A percentile compares a stretch with the other conserved stretches of the same genome.
These are phyloP conservation scores for Termitomyces sp. DNA, from an alignment of 768 basidiomycete species.

Conservation along the genomic window DNA sequence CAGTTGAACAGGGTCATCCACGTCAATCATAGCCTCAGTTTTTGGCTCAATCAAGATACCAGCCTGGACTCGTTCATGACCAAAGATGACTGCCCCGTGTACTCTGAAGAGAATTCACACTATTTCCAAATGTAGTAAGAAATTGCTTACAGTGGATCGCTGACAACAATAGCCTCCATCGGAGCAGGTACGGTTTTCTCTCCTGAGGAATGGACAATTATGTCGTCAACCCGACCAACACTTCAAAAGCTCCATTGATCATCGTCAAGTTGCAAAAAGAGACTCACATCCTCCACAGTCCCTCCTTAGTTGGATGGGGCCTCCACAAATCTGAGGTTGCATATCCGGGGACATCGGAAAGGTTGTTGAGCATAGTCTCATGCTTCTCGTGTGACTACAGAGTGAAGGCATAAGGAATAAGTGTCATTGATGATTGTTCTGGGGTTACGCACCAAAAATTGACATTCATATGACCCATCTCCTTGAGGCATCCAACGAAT, in stretches of 20 bases:
- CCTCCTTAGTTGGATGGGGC: constrained; percentile 28
- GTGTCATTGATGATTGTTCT: neutral
- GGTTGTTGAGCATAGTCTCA: constrained; percentile 22
- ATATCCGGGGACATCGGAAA: constrained; percentile 31
- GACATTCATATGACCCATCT: constrained; percentile 26
- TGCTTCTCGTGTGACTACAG: neutral
- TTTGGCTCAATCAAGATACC: constrained; percentile 26
- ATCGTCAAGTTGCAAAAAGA: neutral
- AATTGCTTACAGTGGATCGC: neutral
- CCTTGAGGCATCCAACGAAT: constrained; percentile 24
- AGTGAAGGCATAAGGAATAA: neutral
- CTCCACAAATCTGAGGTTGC: constrained; percentile 37
- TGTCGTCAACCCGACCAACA: neutral
- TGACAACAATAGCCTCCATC: neutral
- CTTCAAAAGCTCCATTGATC: constrained; percentile 1
- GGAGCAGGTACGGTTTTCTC: neutral
- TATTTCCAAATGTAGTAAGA: neutral
- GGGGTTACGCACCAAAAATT: constrained; percentile 25
- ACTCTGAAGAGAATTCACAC: neutral
- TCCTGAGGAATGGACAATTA: neutral
- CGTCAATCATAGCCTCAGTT: constrained; percentile 20
- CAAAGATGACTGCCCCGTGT: neutral
- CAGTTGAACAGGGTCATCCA: constrained; percentile 14
- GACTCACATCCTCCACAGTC: neutral
- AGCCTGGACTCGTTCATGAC: constrained; percentile 18